phyloP scores from a whole-genome alignment of 345 rosid species.

The Crucihimalaya himalaica region DNA sequence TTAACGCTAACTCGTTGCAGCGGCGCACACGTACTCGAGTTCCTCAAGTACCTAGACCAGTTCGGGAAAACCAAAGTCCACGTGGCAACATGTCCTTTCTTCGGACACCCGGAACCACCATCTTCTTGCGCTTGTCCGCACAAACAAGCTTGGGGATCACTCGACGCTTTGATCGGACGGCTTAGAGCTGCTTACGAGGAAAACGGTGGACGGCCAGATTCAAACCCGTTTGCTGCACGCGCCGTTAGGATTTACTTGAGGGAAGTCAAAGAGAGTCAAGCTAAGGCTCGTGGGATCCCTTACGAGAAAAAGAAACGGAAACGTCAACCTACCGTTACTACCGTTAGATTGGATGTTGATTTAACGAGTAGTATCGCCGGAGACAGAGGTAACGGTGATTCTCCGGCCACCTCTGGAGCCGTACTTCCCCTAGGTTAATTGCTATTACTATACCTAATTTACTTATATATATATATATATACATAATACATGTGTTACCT shows the following conservation, averaged over 20 bases:
- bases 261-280: constrained; percentile 67
- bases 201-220: constrained; percentile 59
- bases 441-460: not conserved
- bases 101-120: constrained; percentile 61
- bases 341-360: constrained; percentile 30
- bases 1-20: constrained; percentile 58
- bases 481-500: not conserved
- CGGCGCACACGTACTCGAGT: constrained; percentile 74
- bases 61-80: constrained; percentile 79
- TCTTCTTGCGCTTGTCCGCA: constrained; percentile 66
- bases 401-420: constrained; percentile 13
- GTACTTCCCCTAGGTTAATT: constrained; percentile 14
- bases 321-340: constrained; percentile 33
- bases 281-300: constrained; percentile 73
- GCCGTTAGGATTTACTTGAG: constrained; percentile 65
- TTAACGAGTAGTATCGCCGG: constrained; percentile 16
- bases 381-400: constrained; percentile 22
- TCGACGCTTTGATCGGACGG: constrained; percentile 75
- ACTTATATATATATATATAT: not conserved
- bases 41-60: constrained; percentile 66
- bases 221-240: constrained; percentile 63
- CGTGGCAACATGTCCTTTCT: constrained; percentile 52
- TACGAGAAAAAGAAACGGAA: constrained; percentile 70
- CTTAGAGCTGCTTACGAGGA: constrained; percentile 73
- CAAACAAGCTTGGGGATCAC: constrained; percentile 78